A percentile compares a stretch with the other conserved stretches of the same genome.
These are phyloP conservation scores for Sphaerulina musiva DNA, from an alignment of 2,329 filamentous ascomycete genomes.

Conservation along the genomic window DNA sequence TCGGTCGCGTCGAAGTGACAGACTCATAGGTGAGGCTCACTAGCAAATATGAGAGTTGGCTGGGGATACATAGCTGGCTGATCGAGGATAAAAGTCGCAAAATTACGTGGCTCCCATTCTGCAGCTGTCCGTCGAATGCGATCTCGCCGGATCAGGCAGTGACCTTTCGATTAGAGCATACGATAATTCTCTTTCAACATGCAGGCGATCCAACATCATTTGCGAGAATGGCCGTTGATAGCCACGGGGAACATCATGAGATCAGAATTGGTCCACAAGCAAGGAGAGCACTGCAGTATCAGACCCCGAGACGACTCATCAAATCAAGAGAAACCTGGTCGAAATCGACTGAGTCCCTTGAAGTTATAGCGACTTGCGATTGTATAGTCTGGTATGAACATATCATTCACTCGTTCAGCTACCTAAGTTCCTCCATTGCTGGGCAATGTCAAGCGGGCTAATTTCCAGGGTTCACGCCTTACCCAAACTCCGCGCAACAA, in stretches of 20 bases:
- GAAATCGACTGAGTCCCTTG: neutral
- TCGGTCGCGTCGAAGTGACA: too few relatives aligned
- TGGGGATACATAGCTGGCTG: too few relatives aligned
- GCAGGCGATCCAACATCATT: conserved; percentile 8
- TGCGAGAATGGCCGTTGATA: conserved; percentile 22
- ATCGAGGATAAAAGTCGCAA: too few relatives aligned
- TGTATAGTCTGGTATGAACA: neutral
- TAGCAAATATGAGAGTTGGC: too few relatives aligned
- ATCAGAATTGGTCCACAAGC: conserved; percentile 12
- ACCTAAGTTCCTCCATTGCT: neutral
- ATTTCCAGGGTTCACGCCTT: neutral
- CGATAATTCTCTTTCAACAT: too few relatives aligned
- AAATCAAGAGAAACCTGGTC: too few relatives aligned
- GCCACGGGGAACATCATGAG: conserved; percentile 27
- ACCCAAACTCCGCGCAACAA: conserved; percentile 4
- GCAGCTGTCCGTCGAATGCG: too few relatives aligned
- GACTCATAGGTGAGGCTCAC: too few relatives aligned
- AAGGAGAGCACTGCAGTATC: neutral
- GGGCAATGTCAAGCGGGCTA: neutral
- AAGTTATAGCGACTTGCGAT: neutral
- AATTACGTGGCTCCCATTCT: too few relatives aligned
- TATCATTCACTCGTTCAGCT: neutral
- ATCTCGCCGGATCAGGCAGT: too few relatives aligned
- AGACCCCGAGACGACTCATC: neutral
- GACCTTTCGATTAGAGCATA: too few relatives aligned